These are phyloP conservation scores for Crucihimalaya himalaica DNA, from an alignment of 345 rosid genomes.

Conservation along the genomic window DNA sequence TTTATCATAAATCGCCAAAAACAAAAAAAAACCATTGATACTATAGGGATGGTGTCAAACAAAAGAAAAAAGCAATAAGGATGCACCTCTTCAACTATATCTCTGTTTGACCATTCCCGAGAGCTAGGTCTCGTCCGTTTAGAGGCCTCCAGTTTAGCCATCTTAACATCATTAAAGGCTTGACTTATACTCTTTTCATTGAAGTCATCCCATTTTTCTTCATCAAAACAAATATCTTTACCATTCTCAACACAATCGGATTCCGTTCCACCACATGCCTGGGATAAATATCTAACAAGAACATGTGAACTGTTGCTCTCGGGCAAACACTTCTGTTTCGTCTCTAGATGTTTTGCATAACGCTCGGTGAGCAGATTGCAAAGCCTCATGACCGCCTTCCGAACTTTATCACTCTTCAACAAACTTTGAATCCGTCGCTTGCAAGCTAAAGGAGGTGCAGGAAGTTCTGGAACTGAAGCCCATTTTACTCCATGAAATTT, in stretches of 20 bases:
- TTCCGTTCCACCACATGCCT: conserved; percentile 20
- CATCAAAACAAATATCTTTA: conserved; percentile 45
- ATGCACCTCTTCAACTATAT: conserved; percentile 48
- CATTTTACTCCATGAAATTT: conserved; percentile 78
- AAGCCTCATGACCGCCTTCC: conserved; percentile 72
- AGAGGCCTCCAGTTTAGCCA: conserved; percentile 61
- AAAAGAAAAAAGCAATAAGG: conserved; percentile 32
- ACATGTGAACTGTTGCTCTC: conserved; percentile 39
- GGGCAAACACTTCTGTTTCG: conserved; percentile 43
- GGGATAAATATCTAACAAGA: conserved; percentile 37
- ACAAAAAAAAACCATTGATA: conserved; percentile 11
- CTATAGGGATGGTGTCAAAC: not conserved
- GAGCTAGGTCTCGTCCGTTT: conserved; percentile 46
- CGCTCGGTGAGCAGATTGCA: conserved; percentile 77
- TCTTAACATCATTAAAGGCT: conserved; percentile 63
- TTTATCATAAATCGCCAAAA: conserved; percentile 15
- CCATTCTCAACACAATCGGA: conserved; percentile 36
- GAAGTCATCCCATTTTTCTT: conserved; percentile 86
- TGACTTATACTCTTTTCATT: conserved; percentile 51
- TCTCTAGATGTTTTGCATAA: conserved; percentile 65
- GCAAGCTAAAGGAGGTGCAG: conserved; percentile 65
- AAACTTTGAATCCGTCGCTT: conserved; percentile 64
- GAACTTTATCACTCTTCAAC: conserved; percentile 54
- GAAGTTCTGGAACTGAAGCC: conserved; percentile 68
- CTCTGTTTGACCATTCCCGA: conserved; percentile 57